Conservation (phyloP, 1,284 basidiomycete species). For the Microbotryum scabiosae region DNA sequence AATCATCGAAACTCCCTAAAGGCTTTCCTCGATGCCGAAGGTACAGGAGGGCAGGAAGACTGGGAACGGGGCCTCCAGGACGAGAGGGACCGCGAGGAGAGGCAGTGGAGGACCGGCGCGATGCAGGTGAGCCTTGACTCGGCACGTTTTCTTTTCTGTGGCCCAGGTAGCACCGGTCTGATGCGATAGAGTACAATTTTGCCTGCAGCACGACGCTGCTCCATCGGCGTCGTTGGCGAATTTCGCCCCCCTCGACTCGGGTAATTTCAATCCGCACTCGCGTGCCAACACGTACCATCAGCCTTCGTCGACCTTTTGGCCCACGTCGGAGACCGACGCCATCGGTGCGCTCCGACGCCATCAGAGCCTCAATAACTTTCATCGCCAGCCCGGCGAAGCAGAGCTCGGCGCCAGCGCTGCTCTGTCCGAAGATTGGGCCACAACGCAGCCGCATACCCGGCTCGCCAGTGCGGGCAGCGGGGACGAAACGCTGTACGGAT, state of each 20-base stretch:
- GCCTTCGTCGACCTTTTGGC: slow-evolving; percentile 5
- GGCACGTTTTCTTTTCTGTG: no score
- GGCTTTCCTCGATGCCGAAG: slow-evolving; percentile 28
- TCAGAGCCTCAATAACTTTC: slow-evolving; percentile 21
- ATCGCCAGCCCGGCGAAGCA: slow-evolving; percentile 10
- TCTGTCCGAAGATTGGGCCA: slow-evolving; percentile 1
- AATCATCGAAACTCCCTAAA: slow-evolving; percentile 28
- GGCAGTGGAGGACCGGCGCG: no score
- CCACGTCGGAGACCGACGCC: slow-evolving; percentile 3
- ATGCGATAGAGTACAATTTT: neutral
- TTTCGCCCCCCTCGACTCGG: neutral
- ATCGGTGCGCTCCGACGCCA: slow-evolving; percentile 15
- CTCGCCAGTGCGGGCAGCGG: neutral
- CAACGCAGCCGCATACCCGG: no score
- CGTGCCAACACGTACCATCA: slow-evolving; percentile 2
- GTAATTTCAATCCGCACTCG: neutral
- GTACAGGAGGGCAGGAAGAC: slow-evolving; percentile 14
- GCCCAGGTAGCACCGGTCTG: neutral
- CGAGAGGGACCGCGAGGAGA: slow-evolving; percentile 12
- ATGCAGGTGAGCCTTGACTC: no score
- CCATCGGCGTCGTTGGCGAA: neutral
- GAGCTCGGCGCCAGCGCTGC: slow-evolving; percentile 11
- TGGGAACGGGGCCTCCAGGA: slow-evolving; percentile 26
- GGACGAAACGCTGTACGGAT: neutral
- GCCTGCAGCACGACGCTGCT: no score